Conservation (phyloP, 495 filamentous ascomycete species). For the Xylaria acuta region DNA sequence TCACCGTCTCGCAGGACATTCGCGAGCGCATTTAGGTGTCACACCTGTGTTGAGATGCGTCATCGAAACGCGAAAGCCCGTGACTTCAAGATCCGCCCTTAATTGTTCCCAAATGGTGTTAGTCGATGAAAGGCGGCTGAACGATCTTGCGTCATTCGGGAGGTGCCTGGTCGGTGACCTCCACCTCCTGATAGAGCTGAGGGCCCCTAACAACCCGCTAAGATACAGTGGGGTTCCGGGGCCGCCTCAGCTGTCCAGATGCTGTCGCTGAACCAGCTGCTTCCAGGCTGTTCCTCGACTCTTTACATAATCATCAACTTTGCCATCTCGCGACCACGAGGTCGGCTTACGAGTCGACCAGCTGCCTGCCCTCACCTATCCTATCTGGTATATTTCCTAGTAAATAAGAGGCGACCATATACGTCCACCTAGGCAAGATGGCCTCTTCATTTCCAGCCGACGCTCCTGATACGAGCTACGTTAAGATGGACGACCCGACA, state of each 20-base stretch:
- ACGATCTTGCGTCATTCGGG: background rate
- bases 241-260: slow-evolving; percentile 11
- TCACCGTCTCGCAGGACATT: background rate
- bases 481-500: slow-evolving; percentile 70
- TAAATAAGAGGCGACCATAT: slow-evolving; percentile 26
- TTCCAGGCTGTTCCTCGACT: slow-evolving; percentile 38
- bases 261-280: slow-evolving; percentile 26
- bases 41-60: slow-evolving; percentile 24
- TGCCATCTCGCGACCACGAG: slow-evolving; percentile 26
- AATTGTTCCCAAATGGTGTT: slow-evolving; percentile 21
- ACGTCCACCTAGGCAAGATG: slow-evolving; percentile 33
- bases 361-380: slow-evolving; percentile 30
- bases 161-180: background rate
- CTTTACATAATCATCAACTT: slow-evolving; percentile 38
- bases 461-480: slow-evolving; percentile 52
- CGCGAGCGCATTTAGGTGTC: background rate
- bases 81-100: slow-evolving; percentile 29
- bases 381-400: background rate
- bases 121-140: slow-evolving; percentile 6
- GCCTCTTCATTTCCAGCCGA: slow-evolving; percentile 37
- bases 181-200: background rate
- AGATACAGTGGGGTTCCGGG: background rate
- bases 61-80: slow-evolving; percentile 43
- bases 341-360: slow-evolving; percentile 36
- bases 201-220: background rate